Conservation (phyloP, 306 rosid species). For the Arachis stenosperma region DNA sequence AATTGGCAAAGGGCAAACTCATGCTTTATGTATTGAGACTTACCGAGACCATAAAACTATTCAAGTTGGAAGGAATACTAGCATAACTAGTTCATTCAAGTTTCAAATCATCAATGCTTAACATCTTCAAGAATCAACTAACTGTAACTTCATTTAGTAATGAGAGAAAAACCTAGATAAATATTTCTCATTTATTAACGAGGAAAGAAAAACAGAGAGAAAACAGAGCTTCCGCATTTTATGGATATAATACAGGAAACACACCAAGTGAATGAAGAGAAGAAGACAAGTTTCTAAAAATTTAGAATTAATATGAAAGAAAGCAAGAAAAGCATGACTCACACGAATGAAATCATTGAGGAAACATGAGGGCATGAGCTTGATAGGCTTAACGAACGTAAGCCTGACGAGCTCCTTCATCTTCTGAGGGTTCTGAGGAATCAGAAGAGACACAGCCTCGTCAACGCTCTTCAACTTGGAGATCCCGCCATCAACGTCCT, state of each 20-base stretch:
- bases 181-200: too few relatives aligned
- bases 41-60: neutral
- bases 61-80: neutral
- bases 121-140: neutral
- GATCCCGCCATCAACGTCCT: constrained; percentile 83
- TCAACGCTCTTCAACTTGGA: constrained; percentile 64
- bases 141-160: too few relatives aligned
- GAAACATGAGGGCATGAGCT: constrained; percentile 61
- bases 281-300: neutral
- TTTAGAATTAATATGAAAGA: neutral
- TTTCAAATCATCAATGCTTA: neutral
- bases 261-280: neutral
- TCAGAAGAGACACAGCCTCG: constrained; percentile 62
- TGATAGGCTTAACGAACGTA: constrained; percentile 62
- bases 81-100: neutral
- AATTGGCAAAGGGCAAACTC: neutral
- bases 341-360: constrained; percentile 73
- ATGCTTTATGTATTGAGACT: neutral
- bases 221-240: constrained; percentile 6
- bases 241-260: neutral
- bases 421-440: constrained; percentile 68
- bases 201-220: neutral
- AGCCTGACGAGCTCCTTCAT: constrained; percentile 58
- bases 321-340: constrained; percentile 7
- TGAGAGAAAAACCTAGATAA: too few relatives aligned